Conservation (phyloP, 2,329 filamentous ascomycete species). For the Beauveria pseudobassiana region DNA sequence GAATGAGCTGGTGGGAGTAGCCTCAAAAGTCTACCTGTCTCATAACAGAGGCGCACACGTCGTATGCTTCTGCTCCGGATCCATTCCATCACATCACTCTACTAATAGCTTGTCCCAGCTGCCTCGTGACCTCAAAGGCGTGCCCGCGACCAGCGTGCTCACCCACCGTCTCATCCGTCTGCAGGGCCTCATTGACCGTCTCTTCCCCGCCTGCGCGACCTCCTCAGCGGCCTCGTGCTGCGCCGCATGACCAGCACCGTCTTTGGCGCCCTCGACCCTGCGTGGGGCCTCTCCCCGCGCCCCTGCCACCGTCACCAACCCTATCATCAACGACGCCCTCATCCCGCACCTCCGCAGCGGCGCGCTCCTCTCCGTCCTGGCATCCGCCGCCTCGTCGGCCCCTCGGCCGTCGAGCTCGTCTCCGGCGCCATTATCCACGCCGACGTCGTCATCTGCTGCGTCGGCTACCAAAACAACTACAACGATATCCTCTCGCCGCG, state of each 20-base stretch:
- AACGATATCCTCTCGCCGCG: conserved; percentile 18
- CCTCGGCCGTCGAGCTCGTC: conserved; percentile 18
- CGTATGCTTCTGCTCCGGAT: conserved; percentile 16
- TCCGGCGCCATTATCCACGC: conserved; percentile 21
- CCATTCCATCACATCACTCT: not conserved
- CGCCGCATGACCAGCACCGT: not conserved
- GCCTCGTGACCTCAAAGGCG: conserved; percentile 5
- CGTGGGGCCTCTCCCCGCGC: conserved; percentile 22
- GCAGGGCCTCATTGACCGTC: not conserved
- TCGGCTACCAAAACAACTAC: conserved; percentile 28
- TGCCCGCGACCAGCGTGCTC: conserved; percentile 4
- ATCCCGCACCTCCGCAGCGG: conserved; percentile 29
- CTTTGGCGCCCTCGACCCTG: not conserved
- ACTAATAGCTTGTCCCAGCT: not conserved
- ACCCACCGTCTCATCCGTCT: conserved; percentile 5
- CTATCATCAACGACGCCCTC: conserved; percentile 22
- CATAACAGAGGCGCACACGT: conserved; percentile 32
- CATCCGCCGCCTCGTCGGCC: conserved; percentile 18
- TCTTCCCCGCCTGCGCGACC: not conserved
- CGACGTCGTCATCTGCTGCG: conserved; percentile 27
- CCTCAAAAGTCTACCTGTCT: conserved; percentile 33
- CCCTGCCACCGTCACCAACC: conserved; percentile 17
- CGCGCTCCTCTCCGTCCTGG: conserved; percentile 25
- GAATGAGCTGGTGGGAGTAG: conserved; percentile 25
- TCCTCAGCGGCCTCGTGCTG: conserved; percentile 1